Evolutionary conservation across 2,329 filamentous ascomycete species (phyloP), one percentile per base, ranked within the genome.

Genomic region (Pseudocercospora cruenta): DNA sequence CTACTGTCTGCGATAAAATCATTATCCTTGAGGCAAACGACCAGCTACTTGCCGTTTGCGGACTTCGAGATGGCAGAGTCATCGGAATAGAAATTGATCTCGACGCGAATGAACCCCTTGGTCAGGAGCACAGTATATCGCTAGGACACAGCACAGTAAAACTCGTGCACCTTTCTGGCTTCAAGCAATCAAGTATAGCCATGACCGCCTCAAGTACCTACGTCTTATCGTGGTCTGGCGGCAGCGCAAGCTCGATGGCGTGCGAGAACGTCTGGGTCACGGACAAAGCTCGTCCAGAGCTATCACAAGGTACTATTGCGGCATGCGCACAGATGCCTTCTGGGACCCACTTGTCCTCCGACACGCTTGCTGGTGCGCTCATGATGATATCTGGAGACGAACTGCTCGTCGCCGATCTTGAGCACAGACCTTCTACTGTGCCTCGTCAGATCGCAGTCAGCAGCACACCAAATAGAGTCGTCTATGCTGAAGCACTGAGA

Each of bases 401-500:
- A 19, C 58, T 76, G 12, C 57, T 72, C 16, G 62, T 76, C 12
- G 64, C 68, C 6, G 60, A 45, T 1, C 58, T 75, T 2, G 69
- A 70, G 12, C 26, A 55, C 9, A 53, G 16, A 5, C n/a, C 58
- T 2, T 66, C 65, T 2, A 68, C 70, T 8, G 74, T 77, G 2
- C 74, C 75, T 6, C 70, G 75, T 57, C 75, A 75, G 57, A 67
- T 76, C 4, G 43, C 58, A 21, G 67, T 76, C 2, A 70, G 51
- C 28, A 74, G 75, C 9, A 76, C 75, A 9, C 75, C 75, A 2
- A 74, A 60, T 53, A 73, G 74, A 14, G 54, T 77, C 14, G 63
- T 77, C 22, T 74, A 75, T 59, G 72, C 72, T 2, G 70, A 74
- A 31, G 66, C 71, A n/a, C 62, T 74, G 28, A 71, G 69, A 12